Evolutionary conservation across 129 eudicot genomes (phyloP), one percentile per base, ranked within the genome.

Genomic region (Centella asiatica): DNA sequence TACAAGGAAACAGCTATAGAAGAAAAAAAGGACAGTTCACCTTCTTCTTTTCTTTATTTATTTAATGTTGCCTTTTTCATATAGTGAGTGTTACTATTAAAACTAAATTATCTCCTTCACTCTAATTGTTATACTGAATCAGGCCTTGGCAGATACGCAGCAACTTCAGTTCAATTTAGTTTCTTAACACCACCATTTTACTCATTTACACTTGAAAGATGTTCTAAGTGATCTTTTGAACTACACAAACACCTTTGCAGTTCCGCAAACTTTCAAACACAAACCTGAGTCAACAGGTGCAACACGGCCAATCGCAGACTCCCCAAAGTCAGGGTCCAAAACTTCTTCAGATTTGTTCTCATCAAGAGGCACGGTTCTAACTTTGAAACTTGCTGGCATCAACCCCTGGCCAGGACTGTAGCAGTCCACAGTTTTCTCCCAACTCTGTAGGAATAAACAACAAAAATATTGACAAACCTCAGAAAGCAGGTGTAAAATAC

Each of bases 381-480:
- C 86, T 76, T 87, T 93, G 40, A 93, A 93, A 80, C 96, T 93
- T 68, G 99, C 96, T 23, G 99, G 99, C 99, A 93, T 93, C 72
- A 93, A 64, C 36, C 99, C 99, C 68, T 87, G 96, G 34, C 99
- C 96, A 13, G 99, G 99, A 66, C 99, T 93, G 75, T 93, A 93
- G 75, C 99, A 93, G 67, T 93, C 99, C 45, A 89, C 97, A 0
- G 97, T 89, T 83, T 85, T 89, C 90, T 89, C 97, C 97, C 97
- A 89, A 57, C 97, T 85, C 95, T 89, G 57, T n/a, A 18, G 49
- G 5, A 25, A 74, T 44, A 53, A 52, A 78, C 19, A 36, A 40
- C 58, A 52, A 50, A 33, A 54, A 44, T 31, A 47, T 71, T 69
- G 42, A 51, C 45, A 55, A 54, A 13, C 25, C 4, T 33, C 27